These are phyloP conservation scores for Microbotryum intermedium DNA, from an alignment of 1,284 basidiomycete species.

Conservation along the genomic window DNA sequence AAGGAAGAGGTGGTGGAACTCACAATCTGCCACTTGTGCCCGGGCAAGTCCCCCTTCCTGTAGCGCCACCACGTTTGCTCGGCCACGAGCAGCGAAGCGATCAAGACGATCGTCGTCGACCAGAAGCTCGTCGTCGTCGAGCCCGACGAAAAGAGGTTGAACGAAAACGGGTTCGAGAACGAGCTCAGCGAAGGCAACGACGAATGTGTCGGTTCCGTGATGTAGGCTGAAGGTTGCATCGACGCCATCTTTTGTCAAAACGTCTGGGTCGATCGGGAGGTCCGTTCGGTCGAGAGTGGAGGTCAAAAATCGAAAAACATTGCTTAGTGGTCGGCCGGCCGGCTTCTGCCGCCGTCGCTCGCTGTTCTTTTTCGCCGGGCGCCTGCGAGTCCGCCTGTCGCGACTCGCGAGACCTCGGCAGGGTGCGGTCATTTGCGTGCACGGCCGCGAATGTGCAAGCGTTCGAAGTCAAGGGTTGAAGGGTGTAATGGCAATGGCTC, in stretches of 20 bases:
- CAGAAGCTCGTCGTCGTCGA: slow-evolving; percentile 5
- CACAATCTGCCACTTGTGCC: slow-evolving; percentile 73
- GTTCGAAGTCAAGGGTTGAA: too few species aligned
- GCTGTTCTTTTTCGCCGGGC: too few species aligned
- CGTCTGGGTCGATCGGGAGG: too few species aligned
- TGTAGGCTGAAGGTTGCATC: neutral
- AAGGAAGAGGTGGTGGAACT: neutral
- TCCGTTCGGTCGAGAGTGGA: neutral
- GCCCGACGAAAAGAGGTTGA: slow-evolving; percentile 1
- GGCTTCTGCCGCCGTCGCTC: too few species aligned
- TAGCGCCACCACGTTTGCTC: slow-evolving; percentile 77
- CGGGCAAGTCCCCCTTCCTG: slow-evolving; percentile 78
- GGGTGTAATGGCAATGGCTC: too few species aligned
- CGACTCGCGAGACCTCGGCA: too few species aligned
- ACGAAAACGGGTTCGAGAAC: neutral
- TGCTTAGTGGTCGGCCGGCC: too few species aligned
- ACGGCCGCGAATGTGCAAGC: too few species aligned
- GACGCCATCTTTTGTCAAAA: too few species aligned
- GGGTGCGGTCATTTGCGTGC: too few species aligned
- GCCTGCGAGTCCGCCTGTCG: too few species aligned
- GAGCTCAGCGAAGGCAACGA: neutral
- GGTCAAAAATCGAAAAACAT: neutral
- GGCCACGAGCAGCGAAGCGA: slow-evolving; percentile 58
- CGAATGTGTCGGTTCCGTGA: neutral
- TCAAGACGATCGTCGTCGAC: slow-evolving; percentile 48